Evolutionary conservation across 257 asterid genomes (phyloP), one percentile per base, ranked within the genome.

Genomic region (Lithospermum erythrorhizon): DNA sequence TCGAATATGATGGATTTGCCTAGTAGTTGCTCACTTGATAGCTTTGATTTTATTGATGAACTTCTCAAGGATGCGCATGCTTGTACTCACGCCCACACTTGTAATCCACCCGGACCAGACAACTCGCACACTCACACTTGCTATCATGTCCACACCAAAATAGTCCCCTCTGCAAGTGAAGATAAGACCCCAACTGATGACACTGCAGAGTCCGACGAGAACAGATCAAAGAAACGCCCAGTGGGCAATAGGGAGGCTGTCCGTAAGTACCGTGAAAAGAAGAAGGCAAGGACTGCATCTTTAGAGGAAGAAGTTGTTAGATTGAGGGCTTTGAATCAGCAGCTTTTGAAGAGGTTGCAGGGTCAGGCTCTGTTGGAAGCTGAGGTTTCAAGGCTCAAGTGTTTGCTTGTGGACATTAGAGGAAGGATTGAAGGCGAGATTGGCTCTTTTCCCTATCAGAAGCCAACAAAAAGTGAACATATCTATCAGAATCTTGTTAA

Each of bases 341-440:
- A 86, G 75, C 78, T 91, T 32, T 63, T 91, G 77, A 91, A 91
- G 90, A 81, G 95, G 77, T 73, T 91, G 49, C 97, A 91, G 67
- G 82, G 93, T 24, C 98, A 84, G 81, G 78, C 95, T 45, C 65
- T 82, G 59, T 66, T 91, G 75, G 98, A 91, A 82, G 96, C 97
- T 55, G 98, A 91, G 82, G 70, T 86, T 68, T 83, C 95, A 19
- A 75, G 98, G 76, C 90, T 91, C 45, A 91, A 89, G 83, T 91
- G 95, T 71, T 77, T 91, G 85, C 94, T 91, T 49, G 98, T 91
- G 57, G 98, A 91, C 65, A 84, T 91, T 13, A 76, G 97, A 66
- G 98, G 98, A 67, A 83, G 98, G 73, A 84, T 91, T 18, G 98
- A 91, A 75, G 97, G 98, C n/a, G 98, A 89, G 73, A 86, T 91